Evolutionary conservation across 306 rosid genomes (phyloP).

Genomic region (Cucurbita ficifolia): DNA sequence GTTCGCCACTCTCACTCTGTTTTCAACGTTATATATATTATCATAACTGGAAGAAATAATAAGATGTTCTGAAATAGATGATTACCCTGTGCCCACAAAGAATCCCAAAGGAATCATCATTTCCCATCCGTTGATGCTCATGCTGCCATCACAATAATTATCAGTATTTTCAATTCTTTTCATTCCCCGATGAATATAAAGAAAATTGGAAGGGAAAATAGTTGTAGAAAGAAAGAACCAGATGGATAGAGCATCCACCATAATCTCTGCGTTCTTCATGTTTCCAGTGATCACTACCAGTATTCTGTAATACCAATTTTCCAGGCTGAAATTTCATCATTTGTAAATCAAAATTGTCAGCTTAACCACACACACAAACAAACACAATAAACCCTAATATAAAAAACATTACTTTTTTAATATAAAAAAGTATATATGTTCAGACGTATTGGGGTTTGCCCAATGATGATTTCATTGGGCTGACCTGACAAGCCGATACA

Average conservation of each 20-base stretch:
- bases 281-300: background rate
- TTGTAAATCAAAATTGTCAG: background rate
- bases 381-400: too few species aligned
- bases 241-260: background rate
- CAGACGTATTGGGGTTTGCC: too few species aligned
- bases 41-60: too few species aligned
- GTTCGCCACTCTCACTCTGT: background rate
- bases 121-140: background rate
- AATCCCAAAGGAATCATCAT: background rate
- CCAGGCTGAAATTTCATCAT: background rate
- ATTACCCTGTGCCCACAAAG: background rate
- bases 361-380: too few species aligned
- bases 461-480: too few species aligned
- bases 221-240: background rate
- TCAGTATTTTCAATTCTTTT: background rate
- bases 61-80: too few species aligned
- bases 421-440: too few species aligned
- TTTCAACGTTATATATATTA: too few species aligned
- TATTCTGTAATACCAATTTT: background rate
- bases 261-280: background rate
- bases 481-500: too few species aligned
- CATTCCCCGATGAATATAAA: too few species aligned
- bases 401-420: too few species aligned
- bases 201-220: background rate
- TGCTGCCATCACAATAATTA: background rate